A percentile compares a stretch with the other conserved stretches of the same genome.
phyloP scores from a whole-genome alignment of 1,284 basidiomycete genomes.

The Ceratobasidium sp. region DNA sequence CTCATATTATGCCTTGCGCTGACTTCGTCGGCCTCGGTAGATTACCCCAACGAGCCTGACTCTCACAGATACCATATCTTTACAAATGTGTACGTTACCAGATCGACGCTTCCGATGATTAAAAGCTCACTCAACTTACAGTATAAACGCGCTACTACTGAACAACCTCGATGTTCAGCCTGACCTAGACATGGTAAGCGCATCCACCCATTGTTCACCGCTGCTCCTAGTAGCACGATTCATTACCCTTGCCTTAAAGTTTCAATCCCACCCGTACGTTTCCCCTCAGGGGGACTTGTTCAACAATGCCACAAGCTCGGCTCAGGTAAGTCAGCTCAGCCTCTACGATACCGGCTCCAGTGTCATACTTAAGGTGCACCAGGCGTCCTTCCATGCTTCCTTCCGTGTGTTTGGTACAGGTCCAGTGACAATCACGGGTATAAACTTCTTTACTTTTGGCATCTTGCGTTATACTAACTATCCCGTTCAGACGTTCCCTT shows the following conservation, averaged over 20 bases:
- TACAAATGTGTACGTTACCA: conserved; percentile 40
- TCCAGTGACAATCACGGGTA: conserved; percentile 47
- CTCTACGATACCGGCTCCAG: not conserved
- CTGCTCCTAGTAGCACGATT: not conserved
- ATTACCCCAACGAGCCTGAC: conserved; percentile 47
- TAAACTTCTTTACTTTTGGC: not conserved
- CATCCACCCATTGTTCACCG: not conserved
- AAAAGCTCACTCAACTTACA: not conserved
- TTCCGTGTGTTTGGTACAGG: conserved; percentile 48
- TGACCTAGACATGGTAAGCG: conserved; percentile 48
- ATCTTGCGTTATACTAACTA: not conserved
- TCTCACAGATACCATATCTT: conserved; percentile 48
- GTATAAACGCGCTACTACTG: conserved; percentile 39
- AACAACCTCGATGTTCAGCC: conserved; percentile 46
- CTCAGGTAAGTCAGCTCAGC: conserved; percentile 32
- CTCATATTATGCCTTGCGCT: not conserved
- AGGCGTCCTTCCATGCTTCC: conserved; percentile 48
- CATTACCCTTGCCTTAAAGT: conserved; percentile 17
- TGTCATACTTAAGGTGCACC: not conserved
- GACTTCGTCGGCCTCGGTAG: not conserved
- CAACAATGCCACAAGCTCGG: not conserved
- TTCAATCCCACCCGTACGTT: conserved; percentile 49
- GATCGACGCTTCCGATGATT: not conserved
- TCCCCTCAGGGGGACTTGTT: conserved; percentile 30
- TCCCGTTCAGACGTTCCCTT: conserved; percentile 32